Conservation (phyloP, 2,329 filamentous ascomycete genomes). For the Coniochaeta pulveracea region DNA sequence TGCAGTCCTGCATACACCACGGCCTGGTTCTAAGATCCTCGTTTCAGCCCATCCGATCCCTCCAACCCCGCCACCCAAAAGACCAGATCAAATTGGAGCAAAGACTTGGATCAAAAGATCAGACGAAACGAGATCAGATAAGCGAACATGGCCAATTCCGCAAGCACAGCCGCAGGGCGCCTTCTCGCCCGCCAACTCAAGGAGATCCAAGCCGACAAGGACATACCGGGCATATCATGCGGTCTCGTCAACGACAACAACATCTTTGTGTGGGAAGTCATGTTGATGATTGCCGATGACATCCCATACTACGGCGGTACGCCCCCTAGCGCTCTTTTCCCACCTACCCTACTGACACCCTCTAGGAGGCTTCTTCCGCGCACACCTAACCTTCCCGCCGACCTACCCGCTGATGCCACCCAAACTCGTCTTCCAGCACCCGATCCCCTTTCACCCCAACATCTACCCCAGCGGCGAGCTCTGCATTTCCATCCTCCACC, state of each 20-base stretch:
- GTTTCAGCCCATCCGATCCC: too few species aligned
- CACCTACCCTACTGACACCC: neutral
- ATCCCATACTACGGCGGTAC: constrained; percentile 86
- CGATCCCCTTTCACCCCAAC: constrained; percentile 87
- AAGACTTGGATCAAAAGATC: too few species aligned
- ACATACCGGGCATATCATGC: constrained; percentile 89
- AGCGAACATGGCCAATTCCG: constrained; percentile 11
- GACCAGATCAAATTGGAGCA: too few species aligned
- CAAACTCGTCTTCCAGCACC: constrained; percentile 73
- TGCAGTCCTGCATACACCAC: too few species aligned
- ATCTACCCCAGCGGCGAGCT: constrained; percentile 81
- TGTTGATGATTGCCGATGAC: constrained; percentile 96
- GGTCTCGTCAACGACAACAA: constrained; percentile 77
- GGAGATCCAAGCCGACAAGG: constrained; percentile 84
- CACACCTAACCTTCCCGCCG: constrained; percentile 68
- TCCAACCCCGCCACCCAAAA: too few species aligned
- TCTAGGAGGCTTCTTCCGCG: constrained; percentile 83
- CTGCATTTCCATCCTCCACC: constrained; percentile 95
- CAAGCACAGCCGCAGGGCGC: constrained; percentile 44
- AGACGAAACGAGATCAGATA: too few species aligned
- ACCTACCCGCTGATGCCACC: constrained; percentile 85
- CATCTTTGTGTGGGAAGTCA: constrained; percentile 96
- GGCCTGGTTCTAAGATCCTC: too few species aligned
- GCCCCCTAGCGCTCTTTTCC: constrained; percentile 15
- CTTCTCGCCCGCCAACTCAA: constrained; percentile 81